These are phyloP conservation scores for Huntiella moniliformis DNA, from an alignment of 2,329 filamentous ascomycete species.

Conservation along the genomic window DNA sequence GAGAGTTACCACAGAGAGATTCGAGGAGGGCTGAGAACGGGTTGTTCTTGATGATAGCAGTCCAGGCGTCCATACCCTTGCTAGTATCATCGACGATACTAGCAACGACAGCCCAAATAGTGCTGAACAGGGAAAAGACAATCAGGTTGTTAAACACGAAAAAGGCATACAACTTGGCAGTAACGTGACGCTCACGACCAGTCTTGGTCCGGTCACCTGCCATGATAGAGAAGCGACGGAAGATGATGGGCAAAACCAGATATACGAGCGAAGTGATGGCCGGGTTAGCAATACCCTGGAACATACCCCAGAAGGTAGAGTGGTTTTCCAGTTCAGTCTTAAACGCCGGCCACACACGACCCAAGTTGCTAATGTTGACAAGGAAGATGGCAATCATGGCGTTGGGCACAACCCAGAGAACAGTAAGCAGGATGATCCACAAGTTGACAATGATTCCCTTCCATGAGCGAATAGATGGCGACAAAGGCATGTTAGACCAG, in stretches of 20 bases:
- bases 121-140: slow-evolving; percentile 81
- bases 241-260: slow-evolving; percentile 72
- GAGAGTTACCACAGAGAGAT: slow-evolving; percentile 64
- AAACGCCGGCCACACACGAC: slow-evolving; percentile 62
- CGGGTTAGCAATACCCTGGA: slow-evolving; percentile 83
- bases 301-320: slow-evolving; percentile 56
- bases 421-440: slow-evolving; percentile 64
- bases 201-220: slow-evolving; percentile 86
- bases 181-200: slow-evolving; percentile 75
- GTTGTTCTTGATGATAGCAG: slow-evolving; percentile 45
- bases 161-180: slow-evolving; percentile 80
- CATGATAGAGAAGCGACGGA: slow-evolving; percentile 65
- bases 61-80: slow-evolving; percentile 42
- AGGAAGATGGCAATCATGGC: slow-evolving; percentile 87
- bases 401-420: slow-evolving; percentile 83
- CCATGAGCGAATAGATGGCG: slow-evolving; percentile 47
- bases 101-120: slow-evolving; percentile 55
- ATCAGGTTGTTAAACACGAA: slow-evolving; percentile 96
- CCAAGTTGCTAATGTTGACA: slow-evolving; percentile 67
- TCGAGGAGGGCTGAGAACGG: slow-evolving; percentile 46
- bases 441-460: slow-evolving; percentile 62
- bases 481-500: slow-evolving; percentile 78
- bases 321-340: slow-evolving; percentile 41
- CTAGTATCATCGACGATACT: slow-evolving; percentile 41
- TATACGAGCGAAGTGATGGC: slow-evolving; percentile 77